Base-by-base conservation (phyloP, 2,329 filamentous ascomycete species). In the Sporothrix pallida region DNA sequence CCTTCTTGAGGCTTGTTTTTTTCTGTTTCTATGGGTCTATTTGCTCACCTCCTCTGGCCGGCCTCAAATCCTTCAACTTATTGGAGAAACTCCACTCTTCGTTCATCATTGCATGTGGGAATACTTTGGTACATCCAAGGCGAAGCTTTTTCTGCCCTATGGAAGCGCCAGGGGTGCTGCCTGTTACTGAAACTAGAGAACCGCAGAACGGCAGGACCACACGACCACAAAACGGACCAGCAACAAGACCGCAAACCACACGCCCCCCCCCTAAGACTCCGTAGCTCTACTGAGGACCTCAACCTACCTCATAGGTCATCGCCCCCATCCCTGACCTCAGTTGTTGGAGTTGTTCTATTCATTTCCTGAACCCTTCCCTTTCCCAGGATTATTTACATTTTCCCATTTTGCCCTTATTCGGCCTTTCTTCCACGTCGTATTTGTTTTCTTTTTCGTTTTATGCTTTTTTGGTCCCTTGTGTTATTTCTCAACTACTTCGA, bases 91-190 rank as follows among this genome's bases (percentile, higher is more conserved):
- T 48, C 62, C 42, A 60, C 56, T 60, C 56, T 60, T 2, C 6
- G 2, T 60, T 60, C 56, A 60, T 60, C 26, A 60, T 60, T 60
- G 13, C 12, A 37, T 60, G 56, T 37, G 56, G 26, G 56, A 37
- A 26, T 60, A 17, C 56, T 37, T 37, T 7, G 56, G 26, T 60
- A 60, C 56, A 37, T 60, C 42, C 54, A 23, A 67, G 62, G 62
- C 62, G 62, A 67, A 67, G 62, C 62, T 67, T 67, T 58, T 67
- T 67, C 62, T 67, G 62, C 62, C 62, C 62, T 67, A 67, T n/a
- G 42, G 31, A 9, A 67, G 42, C 20, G 42, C 48, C 62, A 67
- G 62, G 62, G 62, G n/a, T 48, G 42, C 42, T 65, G 42, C 42
- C 62, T n/a, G 42, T 26, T 46, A 20, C 42, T 67, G 42, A 48